phyloP scores from a whole-genome alignment of 306 rosid species.

The Cucumis hystrix region DNA sequence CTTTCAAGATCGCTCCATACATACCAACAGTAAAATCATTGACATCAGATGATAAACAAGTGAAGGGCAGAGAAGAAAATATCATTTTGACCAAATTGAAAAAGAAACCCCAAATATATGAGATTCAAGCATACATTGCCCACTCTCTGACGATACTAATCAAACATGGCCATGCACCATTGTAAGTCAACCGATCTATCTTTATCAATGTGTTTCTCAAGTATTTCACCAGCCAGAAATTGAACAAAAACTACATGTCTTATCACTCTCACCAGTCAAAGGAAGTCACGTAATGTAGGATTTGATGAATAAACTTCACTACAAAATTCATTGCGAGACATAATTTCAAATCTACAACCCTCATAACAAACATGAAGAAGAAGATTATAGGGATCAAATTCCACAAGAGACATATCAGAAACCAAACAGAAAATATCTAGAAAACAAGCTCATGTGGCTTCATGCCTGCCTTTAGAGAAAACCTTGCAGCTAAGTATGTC shows the following conservation, averaged over 20 bases:
- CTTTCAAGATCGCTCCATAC: no score
- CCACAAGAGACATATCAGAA: neutral
- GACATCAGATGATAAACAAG: no score
- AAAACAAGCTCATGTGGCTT: constrained; percentile 71
- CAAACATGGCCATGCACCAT: neutral
- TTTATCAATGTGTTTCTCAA: neutral
- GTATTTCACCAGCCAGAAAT: neutral
- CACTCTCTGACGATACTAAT: neutral
- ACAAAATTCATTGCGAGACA: neutral
- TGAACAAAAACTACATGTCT: neutral
- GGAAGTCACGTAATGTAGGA: neutral
- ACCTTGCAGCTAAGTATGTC: constrained; percentile 64
- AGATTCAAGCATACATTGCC: neutral
- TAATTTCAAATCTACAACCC: neutral
- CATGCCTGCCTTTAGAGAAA: constrained; percentile 60
- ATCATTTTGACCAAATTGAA: no score
- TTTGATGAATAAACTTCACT: neutral
- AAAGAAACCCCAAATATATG: no score
- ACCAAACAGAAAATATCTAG: constrained; percentile 13
- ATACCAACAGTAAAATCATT: no score
- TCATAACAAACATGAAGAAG: neutral
- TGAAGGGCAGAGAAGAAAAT: no score
- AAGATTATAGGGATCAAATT: neutral
- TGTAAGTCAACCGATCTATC: no score
- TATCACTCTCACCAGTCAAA: neutral